Evolutionary conservation across 2,329 filamentous ascomycete species (phyloP).

Genomic region (Ceratocystis colombiana): DNA sequence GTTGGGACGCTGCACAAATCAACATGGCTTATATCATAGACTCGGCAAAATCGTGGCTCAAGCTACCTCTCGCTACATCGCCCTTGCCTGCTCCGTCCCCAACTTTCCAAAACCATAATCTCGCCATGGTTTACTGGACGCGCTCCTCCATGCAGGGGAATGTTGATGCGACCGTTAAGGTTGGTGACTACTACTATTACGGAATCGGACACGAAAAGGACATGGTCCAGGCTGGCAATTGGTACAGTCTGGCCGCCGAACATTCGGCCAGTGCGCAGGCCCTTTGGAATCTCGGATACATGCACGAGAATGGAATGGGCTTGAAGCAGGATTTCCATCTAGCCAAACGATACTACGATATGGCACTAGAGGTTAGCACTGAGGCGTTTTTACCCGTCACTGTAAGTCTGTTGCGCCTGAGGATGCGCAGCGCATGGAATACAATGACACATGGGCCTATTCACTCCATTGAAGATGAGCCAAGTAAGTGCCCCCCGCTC

Average conservation of each 20-base stretch:
- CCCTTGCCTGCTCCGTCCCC: constrained; percentile 21
- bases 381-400: constrained; percentile 93
- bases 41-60: constrained; percentile 52
- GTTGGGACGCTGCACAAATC: constrained; percentile 78
- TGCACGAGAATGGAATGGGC: constrained; percentile 95
- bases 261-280: constrained; percentile 88
- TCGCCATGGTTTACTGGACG: constrained; percentile 90
- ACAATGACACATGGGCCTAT: constrained; percentile 80
- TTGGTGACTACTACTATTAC: constrained; percentile 91
- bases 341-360: constrained; percentile 91
- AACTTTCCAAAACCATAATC: constrained; percentile 42
- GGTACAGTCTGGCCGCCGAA: constrained; percentile 86
- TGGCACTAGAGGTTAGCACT: constrained; percentile 78
- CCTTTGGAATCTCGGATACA: constrained; percentile 95
- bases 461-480: constrained; percentile 85
- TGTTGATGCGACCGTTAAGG: constrained; percentile 88
- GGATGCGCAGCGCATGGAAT: constrained; percentile 86
- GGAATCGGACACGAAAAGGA: constrained; percentile 66
- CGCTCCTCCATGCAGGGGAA: constrained; percentile 88
- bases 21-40: constrained; percentile 85
- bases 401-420: constrained; percentile 73
- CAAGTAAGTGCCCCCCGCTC: constrained; percentile 46
- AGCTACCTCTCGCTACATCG: constrained; percentile 37
- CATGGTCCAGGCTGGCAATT: constrained; percentile 78
- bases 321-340: constrained; percentile 93